Percentiles rank a stretch among this genome's conserved stretches.
phyloP scores from a whole-genome alignment of 2,329 filamentous ascomycete genomes.

The Aspergillus brunneoviolaceus region DNA sequence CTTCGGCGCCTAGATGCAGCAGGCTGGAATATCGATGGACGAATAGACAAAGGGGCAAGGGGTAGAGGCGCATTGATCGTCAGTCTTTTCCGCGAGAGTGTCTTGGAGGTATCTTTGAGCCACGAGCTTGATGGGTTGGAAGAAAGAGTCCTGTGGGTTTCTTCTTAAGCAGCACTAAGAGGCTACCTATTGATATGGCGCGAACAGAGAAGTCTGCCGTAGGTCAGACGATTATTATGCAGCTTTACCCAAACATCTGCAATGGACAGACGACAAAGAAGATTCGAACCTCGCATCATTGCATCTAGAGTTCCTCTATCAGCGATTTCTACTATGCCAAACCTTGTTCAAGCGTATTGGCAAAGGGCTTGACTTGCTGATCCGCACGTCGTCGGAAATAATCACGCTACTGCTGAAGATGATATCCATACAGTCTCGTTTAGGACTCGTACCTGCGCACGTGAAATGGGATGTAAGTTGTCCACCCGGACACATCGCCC shows the following conservation, averaged over 20 bases:
- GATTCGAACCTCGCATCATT: neutral
- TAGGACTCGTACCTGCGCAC: neutral
- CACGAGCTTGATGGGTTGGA: neutral
- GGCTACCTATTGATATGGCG: neutral
- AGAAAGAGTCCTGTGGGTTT: slow-evolving; percentile 6
- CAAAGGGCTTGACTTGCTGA: slow-evolving; percentile 1
- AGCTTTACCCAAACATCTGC: too few species aligned
- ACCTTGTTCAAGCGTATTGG: slow-evolving; percentile 17
- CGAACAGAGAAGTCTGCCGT: neutral
- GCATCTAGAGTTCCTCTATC: slow-evolving; percentile 21
- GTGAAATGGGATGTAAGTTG: slow-evolving; percentile 7
- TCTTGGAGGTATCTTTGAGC: slow-evolving; percentile 21
- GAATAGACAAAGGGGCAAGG: slow-evolving; percentile 11
- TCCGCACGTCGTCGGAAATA: slow-evolving; percentile 6
- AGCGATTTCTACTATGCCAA: slow-evolving; percentile 23
- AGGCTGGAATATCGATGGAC: slow-evolving; percentile 25
- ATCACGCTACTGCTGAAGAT: slow-evolving; percentile 1
- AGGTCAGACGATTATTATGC: too few species aligned
- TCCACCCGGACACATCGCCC: too few species aligned
- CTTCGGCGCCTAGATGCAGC: slow-evolving; percentile 16
- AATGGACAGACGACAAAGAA: slow-evolving; percentile 7
- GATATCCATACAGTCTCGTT: slow-evolving; percentile 4
- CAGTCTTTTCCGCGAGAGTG: slow-evolving; percentile 21
- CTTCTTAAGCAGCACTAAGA: too few species aligned
- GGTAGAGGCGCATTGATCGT: slow-evolving; percentile 12